Conservation (phyloP, 495 filamentous ascomycete genomes). For the Penicillium soppii region DNA sequence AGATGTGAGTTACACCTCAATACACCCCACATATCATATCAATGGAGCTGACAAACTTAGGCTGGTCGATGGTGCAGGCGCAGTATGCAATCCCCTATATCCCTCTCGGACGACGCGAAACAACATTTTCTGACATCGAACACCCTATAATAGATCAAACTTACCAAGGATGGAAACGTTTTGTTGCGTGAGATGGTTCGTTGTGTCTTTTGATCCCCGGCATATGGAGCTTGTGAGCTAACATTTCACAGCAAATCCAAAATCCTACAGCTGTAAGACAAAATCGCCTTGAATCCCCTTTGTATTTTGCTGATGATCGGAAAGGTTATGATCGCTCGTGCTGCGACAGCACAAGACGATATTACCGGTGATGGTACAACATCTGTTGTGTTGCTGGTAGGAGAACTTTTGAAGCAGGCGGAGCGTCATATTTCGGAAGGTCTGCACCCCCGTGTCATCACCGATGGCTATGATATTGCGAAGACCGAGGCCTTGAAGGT, state of each 20-base stretch:
- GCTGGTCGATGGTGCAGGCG: conserved; percentile 93
- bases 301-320: conserved; percentile 24
- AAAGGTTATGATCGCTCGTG: conserved; percentile 94
- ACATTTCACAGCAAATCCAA: conserved; percentile 64
- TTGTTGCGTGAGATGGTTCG: conserved; percentile 93
- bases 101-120: conserved; percentile 5
- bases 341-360: conserved; percentile 96
- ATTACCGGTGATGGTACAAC: conserved; percentile 98
- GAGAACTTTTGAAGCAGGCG: conserved; percentile 96
- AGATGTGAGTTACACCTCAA: conserved; percentile 66
- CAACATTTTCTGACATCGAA: conserved; percentile 11
- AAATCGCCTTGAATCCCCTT: conserved; percentile 10
- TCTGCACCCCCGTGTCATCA: conserved; percentile 93
- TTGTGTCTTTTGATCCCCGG: conserved; percentile 1
- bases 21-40: not conserved
- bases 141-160: conserved; percentile 71
- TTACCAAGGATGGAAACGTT: conserved; percentile 98
- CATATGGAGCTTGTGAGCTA: conserved; percentile 25
- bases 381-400: conserved; percentile 90
- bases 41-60: conserved; percentile 48
- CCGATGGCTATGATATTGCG: conserved; percentile 95
- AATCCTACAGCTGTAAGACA: conserved; percentile 77
- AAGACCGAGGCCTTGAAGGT: conserved; percentile 91
- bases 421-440: conserved; percentile 92
- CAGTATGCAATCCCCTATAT: conserved; percentile 56